Evolutionary conservation across 2,329 filamentous ascomycete species (phyloP), one percentile per base, ranked within the genome.

Genomic region (Coniella lustricola): DNA sequence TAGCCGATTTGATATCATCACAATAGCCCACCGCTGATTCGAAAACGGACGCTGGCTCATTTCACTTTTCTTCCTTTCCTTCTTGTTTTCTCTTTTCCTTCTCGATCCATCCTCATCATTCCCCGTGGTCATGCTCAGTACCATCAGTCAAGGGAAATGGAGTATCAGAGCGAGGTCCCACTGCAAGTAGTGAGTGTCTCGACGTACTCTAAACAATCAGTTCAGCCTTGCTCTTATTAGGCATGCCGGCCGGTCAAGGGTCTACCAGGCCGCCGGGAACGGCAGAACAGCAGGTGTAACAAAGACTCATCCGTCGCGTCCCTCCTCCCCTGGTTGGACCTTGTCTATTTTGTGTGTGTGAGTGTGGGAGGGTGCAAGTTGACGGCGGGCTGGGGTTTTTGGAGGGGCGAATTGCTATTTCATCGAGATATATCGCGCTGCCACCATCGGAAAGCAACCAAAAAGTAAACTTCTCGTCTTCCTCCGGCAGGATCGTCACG

Each of bases 181-280:
- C 9, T 20, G 12, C 7, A 2, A 18, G 14, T 18, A 16, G 39
- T 20, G 7, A 10, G 10, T 20, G 39, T 25, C 9, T 29, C 20
- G 13, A 14, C 16, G 33, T 35, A 35, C 3, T 14, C 20, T 25
- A 13, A 42, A 16, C 25, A 20, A n/a, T 25, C 29, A 42, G 18
- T 39, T 48, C 48, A 53, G 51, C 51, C 51, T 49, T 49, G 50
- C 46, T 47, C 35, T 41, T 45, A 43, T 47, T 40, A 47, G 44
- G 47, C 39, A 50, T 38, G 38, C 48, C 48, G 41, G 40, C 36
- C 22, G 38, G 35, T 21, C 39, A 42, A 42, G 39, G 39, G 39
- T 16, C 41, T 37, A 42, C 36, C 51, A 53, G 35, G 36, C 31
- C 40, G 39, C 21, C 20, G 44, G 39, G 25, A 44, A 39, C 17